Percentiles rank a stretch among this genome's conserved stretches.
These are phyloP conservation scores for Pyronema domesticum DNA, from an alignment of 495 filamentous ascomycete genomes.

Conservation along the genomic window DNA sequence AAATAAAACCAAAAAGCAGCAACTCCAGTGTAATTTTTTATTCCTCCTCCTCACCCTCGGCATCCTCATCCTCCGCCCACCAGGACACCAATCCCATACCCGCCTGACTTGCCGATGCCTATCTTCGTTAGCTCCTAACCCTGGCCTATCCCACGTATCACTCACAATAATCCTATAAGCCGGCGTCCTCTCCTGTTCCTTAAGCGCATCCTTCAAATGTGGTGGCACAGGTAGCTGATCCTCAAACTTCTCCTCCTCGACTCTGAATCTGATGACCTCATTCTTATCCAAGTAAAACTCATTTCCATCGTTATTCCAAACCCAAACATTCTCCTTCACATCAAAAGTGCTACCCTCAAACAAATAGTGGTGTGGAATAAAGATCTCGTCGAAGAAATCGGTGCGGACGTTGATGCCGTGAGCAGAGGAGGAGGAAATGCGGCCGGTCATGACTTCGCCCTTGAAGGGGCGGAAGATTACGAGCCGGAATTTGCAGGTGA, in stretches of 20 bases:
- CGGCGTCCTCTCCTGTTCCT: slow-evolving; percentile 21
- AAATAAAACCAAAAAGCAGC: neutral
- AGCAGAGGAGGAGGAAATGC: slow-evolving; percentile 50
- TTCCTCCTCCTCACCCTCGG: slow-evolving; percentile 5
- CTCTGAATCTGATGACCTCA: slow-evolving; percentile 68
- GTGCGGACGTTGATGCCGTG: slow-evolving; percentile 70
- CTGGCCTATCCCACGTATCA: neutral
- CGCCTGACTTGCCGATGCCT: slow-evolving; percentile 23
- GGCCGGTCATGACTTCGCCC: slow-evolving; percentile 68
- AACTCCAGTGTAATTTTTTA: too few species aligned
- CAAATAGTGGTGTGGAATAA: slow-evolving; percentile 51
- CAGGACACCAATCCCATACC: slow-evolving; percentile 23
- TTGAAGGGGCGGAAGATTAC: slow-evolving; percentile 93
- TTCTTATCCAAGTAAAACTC: slow-evolving; percentile 71
- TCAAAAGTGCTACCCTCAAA: slow-evolving; percentile 56
- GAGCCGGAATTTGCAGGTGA: slow-evolving; percentile 84
- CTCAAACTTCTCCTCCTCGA: slow-evolving; percentile 71
- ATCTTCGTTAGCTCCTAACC: neutral
- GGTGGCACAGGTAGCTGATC: slow-evolving; percentile 53
- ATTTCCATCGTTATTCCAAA: slow-evolving; percentile 57
- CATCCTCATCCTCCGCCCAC: slow-evolving; percentile 18
- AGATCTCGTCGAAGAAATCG: slow-evolving; percentile 83
- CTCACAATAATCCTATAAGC: slow-evolving; percentile 21
- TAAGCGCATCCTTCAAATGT: slow-evolving; percentile 19
- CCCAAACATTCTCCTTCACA: slow-evolving; percentile 54